Evolutionary conservation across 805 yeast genomes (phyloP).

Genomic region (Zygotorulaspora chibaensis): DNA sequence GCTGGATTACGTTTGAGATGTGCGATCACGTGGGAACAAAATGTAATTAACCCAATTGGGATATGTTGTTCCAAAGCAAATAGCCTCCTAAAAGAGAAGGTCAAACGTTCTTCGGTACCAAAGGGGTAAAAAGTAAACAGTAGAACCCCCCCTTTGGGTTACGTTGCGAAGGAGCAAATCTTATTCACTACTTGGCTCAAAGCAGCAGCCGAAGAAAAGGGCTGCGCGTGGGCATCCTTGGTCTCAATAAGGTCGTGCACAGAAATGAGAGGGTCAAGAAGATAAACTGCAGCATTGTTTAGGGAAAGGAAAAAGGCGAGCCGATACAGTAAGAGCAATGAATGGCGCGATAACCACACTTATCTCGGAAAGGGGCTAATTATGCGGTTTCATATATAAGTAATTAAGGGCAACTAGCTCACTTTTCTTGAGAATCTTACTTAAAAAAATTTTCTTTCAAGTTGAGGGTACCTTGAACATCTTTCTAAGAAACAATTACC

Average conservation of each 20-base stretch:
- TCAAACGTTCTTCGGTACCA: neutral
- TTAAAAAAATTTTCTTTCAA: too few relatives aligned
- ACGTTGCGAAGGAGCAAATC: neutral
- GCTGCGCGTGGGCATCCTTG: neutral
- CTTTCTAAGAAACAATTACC: neutral
- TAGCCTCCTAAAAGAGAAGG: neutral
- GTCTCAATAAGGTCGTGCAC: neutral
- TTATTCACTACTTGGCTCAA: neutral
- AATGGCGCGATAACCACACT: neutral
- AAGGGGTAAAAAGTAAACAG: neutral
- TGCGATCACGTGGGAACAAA: neutral
- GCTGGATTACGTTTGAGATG: neutral
- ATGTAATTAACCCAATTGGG: neutral
- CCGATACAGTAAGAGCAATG: neutral
- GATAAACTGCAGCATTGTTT: neutral
- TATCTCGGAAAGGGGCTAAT: neutral
- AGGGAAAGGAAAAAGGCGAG: neutral
- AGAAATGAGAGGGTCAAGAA: neutral
- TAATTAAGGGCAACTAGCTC: neutral
- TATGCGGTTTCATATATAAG: neutral
- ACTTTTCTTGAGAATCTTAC: neutral
- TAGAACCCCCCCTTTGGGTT: neutral
- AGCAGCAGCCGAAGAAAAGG: neutral
- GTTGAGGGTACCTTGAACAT: too few relatives aligned
- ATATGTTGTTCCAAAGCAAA: neutral